Percentiles rank a stretch among this genome's conserved stretches.
Evolutionary conservation across 441 rosid genomes (phyloP).

Genomic region (Breynia disticha): DNA sequence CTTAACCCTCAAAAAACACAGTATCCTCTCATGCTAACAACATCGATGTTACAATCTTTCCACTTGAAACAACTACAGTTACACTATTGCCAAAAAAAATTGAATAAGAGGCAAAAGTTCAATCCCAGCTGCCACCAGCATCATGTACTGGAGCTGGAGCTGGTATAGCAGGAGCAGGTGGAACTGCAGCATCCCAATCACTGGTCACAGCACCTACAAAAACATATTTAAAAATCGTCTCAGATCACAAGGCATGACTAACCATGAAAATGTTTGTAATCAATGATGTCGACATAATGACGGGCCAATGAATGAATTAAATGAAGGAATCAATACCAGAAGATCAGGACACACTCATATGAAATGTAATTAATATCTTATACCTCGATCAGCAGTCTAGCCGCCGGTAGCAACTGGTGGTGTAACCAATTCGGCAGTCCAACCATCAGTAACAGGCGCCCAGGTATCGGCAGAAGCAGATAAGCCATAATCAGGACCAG

Average conservation of each 20-base stretch:
- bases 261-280: no score
- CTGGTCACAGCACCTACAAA: conserved; percentile 5
- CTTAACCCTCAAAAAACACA: no score
- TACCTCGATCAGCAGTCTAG: background rate
- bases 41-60: no score
- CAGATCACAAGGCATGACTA: no score
- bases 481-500: conserved; percentile 24
- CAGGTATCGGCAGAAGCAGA: conserved; percentile 6
- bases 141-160: background rate
- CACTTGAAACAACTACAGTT: no score
- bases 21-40: no score
- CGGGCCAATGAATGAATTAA: no score
- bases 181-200: conserved; percentile 6
- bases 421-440: background rate
- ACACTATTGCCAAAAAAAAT: background rate
- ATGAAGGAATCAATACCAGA: no score
- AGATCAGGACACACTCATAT: no score
- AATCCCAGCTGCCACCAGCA: background rate
- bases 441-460: background rate
- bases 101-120: background rate
- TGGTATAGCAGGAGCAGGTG: background rate
- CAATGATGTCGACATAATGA: no score
- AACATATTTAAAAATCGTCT: background rate
- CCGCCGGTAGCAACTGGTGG: background rate
- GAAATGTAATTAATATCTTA: background rate